Base-by-base conservation (phyloP, 805 yeast genomes). In the Starmerella tilneyi region DNA sequence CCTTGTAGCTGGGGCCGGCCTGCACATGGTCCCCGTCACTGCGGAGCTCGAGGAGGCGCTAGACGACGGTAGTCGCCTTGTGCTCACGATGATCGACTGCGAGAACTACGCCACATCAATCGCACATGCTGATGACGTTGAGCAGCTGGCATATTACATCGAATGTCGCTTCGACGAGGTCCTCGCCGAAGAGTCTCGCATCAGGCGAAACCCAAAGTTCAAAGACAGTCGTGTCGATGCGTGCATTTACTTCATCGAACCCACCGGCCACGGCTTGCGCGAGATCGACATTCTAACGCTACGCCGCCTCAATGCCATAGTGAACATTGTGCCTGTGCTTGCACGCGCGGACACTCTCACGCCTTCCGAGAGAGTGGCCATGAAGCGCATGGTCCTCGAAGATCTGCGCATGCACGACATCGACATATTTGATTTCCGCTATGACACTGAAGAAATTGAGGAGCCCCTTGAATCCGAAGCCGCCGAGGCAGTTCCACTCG, bases 321-420 rank as follows among this genome's bases (percentile, higher is more conserved):
- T 83, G 19, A 88, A 88, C 65, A 71, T 89, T 24, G 74, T 88
- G 32, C 95, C 96, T 1, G 79, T 86, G 21, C 73, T 88, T 44
- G 75, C 84, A 29, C 79, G 84, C 56, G 78, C 94, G 3, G 96
- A 88, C 61, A 69, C 83, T 4, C 69, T 85, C 53, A 84, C 94
- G 0, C 69, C 70, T 16, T 61, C 70, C 2, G 96, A 89, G 60
- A 63, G 78, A 45, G 60, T 60, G 17, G 61, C 63, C 26, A 71
- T 73, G 64, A 81, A 80, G 59, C 63, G 68, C 44, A 66, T 72
- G 48, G 68, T 83, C 47, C 67, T 66, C 59, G 68, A 67, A 46
- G 89, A 82, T 54, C 69, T 82, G 46, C 71, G 68, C 46, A 65
- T 71, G 49, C 71, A 79, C 61, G 68, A 73, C 48, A 79, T 83